Evolutionary conservation across 495 filamentous ascomycete species (phyloP).

Genomic region (Penicillium antarcticum): DNA sequence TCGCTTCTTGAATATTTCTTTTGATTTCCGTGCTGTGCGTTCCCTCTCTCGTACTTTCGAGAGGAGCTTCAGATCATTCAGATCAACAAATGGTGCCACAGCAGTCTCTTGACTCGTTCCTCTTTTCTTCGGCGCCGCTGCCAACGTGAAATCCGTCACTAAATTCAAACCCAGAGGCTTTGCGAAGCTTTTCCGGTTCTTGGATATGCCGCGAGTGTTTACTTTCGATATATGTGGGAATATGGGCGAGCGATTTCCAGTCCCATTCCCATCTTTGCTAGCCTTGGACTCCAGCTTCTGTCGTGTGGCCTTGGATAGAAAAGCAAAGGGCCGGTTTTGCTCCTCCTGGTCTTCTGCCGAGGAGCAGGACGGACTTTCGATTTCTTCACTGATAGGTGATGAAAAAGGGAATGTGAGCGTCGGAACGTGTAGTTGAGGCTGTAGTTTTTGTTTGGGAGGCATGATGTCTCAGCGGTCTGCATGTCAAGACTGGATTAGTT

Average conservation of each 20-base stretch:
- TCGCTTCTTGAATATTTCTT: conserved; percentile 23
- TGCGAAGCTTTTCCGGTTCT: conserved; percentile 44
- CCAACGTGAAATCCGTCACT: conserved; percentile 50
- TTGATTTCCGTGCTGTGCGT: conserved; percentile 24
- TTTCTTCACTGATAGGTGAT: conserved; percentile 45
- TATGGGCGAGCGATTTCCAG: neutral
- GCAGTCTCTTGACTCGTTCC: neutral
- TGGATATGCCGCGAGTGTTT: conserved; percentile 22
- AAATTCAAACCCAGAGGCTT: conserved; percentile 59
- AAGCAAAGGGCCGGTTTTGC: conserved; percentile 28
- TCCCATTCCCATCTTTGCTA: neutral
- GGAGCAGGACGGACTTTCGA: conserved; percentile 35
- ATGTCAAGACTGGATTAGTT: neutral
- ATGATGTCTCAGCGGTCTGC: conserved; percentile 14
- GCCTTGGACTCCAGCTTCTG: conserved; percentile 20
- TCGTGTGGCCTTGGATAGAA: conserved; percentile 25
- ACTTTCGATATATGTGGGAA: conserved; percentile 7
- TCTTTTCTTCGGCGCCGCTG: conserved; percentile 11
- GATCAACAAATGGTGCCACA: conserved; percentile 30
- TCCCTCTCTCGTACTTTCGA: conserved; percentile 37
- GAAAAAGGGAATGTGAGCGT: conserved; percentile 40
- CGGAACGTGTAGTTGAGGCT: conserved; percentile 30
- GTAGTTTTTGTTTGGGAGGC: conserved; percentile 22
- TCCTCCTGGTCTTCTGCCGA: conserved; percentile 31
- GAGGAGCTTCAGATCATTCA: conserved; percentile 40